These are phyloP conservation scores for Neophaeococcomyces aloes DNA, from an alignment of 2,329 filamentous ascomycete genomes.

Conservation along the genomic window DNA sequence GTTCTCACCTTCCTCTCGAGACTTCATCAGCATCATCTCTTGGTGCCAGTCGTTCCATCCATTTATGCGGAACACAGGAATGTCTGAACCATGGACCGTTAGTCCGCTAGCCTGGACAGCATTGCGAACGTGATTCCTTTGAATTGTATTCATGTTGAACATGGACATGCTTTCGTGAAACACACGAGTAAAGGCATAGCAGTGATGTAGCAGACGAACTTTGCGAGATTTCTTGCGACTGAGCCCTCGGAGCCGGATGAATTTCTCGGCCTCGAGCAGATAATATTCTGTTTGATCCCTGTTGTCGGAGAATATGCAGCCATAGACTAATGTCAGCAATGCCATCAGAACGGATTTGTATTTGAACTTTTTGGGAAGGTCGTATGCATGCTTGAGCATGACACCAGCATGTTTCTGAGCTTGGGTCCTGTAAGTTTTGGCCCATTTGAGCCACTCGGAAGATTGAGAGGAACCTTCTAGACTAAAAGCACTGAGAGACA, in stretches of 20 bases:
- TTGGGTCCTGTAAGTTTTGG: slow-evolving; percentile 22
- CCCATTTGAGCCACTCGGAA: slow-evolving; percentile 28
- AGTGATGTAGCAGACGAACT: slow-evolving; percentile 37
- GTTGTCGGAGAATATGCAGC: slow-evolving; percentile 22
- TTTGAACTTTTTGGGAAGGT: slow-evolving; percentile 29
- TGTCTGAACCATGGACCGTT: slow-evolving; percentile 19
- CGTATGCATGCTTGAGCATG: slow-evolving; percentile 27
- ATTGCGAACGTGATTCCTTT: slow-evolving; percentile 1
- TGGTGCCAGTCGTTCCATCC: slow-evolving; percentile 25
- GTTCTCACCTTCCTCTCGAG: slow-evolving; percentile 33
- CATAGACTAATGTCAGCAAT: slow-evolving; percentile 32
- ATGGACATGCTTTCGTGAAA: slow-evolving; percentile 37
- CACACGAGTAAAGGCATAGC: slow-evolving; percentile 38
- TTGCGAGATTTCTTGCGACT: slow-evolving; percentile 32
- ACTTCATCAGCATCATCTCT: slow-evolving; percentile 26
- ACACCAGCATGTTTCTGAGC: slow-evolving; percentile 27
- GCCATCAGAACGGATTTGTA: slow-evolving; percentile 39
- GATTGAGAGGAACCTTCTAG: slow-evolving; percentile 25
- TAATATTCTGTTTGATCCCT: slow-evolving; percentile 29
- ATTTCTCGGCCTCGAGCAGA: slow-evolving; percentile 35
- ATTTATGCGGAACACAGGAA: slow-evolving; percentile 26
- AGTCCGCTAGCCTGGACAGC: slow-evolving; percentile 9
- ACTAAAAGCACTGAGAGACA: slow-evolving; percentile 37
- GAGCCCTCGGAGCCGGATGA: slow-evolving; percentile 33
- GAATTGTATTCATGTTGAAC: slow-evolving; percentile 11